Evolutionary conservation across 805 yeast species (phyloP).

Genomic region (Zygoascus ofunaensis): DNA sequence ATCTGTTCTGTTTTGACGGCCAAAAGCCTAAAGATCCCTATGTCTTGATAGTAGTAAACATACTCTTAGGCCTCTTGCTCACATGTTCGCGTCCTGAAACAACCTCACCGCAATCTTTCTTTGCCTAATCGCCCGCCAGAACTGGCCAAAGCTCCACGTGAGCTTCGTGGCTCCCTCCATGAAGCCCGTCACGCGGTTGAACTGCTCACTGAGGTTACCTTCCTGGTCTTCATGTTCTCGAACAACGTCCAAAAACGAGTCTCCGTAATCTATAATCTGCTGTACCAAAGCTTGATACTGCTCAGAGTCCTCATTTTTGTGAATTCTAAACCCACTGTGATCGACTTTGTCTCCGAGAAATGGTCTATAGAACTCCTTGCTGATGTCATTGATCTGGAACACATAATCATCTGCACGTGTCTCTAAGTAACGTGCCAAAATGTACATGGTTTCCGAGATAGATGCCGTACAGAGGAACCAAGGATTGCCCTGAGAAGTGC

Average conservation of each 20-base stretch:
- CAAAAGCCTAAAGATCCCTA: too few species aligned
- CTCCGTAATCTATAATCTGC: slow-evolving; percentile 33
- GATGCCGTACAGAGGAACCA: slow-evolving; percentile 60
- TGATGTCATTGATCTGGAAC: slow-evolving; percentile 9
- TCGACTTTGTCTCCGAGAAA: slow-evolving; percentile 18
- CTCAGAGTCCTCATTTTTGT: slow-evolving; percentile 6
- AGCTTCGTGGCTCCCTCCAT: slow-evolving; percentile 81
- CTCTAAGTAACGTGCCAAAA: slow-evolving; percentile 22
- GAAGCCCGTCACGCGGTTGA: slow-evolving; percentile 68
- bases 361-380: slow-evolving; percentile 11
- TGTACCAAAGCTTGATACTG: slow-evolving; percentile 11
- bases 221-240: slow-evolving; percentile 42
- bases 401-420: slow-evolving; percentile 11
- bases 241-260: slow-evolving; percentile 40
- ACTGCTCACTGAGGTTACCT: slow-evolving; percentile 83
- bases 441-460: slow-evolving; percentile 27
- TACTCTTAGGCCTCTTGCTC: too few species aligned
- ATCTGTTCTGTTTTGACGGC: too few species aligned
- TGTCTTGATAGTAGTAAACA: too few species aligned
- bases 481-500: slow-evolving; percentile 74
- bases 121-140: slow-evolving; percentile 45
- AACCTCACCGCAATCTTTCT: slow-evolving; percentile 13
- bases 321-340: slow-evolving; percentile 7
- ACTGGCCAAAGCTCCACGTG: slow-evolving; percentile 86
- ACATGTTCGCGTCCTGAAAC: too few species aligned